Base-by-base conservation (phyloP, 2,329 filamentous ascomycete species). In the Xylaria sp. region DNA sequence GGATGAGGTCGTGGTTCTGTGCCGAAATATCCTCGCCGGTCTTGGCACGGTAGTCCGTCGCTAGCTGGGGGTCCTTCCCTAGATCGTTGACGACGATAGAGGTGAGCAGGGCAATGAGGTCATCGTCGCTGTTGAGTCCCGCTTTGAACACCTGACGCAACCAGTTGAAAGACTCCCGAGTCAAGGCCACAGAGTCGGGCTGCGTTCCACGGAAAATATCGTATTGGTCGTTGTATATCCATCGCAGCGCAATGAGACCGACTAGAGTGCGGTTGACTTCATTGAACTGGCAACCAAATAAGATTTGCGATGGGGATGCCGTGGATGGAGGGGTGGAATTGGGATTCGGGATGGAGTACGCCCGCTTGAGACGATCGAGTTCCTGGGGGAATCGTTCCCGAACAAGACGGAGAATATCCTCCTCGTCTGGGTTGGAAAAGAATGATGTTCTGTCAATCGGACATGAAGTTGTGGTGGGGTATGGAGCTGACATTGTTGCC, bases 201-300 rank as follows among this genome's bases (percentile, higher is more conserved):
- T 81, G 79, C 13, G 73, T 71, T 23, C 58, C 57, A 1, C 75
- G 76, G 39, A 81, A 79, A 15, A 62, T 62, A 9, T 76, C 71
- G 62, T 81, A 81, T 30, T 80, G 72, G n/a, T 70, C 70, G 6
- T 75, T 76, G 25, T 76, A 71, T 18, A 81, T 71, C 80, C 79
- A 81, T 64, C 78, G 77, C 53, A 81, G 61, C 1, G 78, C 73
- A 41, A 81, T 67, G 20, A 81, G 70, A 20, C 78, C 77, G 30
- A 80, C 75, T 7, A 81, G 72, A 0, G 80, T 81, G 23, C 80
- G 79, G 57, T 81, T 81, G 41, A 82, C 76, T 70, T 82, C 80
- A 53, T 77, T 74, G 52, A 76, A 80, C n/a, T 81, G 74, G 12
- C 67, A 30, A 61, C 72, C 72, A 43, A 73, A 80, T 2, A 81